These are phyloP conservation scores for Flueggea neowawraea DNA, from an alignment of 441 rosid genomes.

Conservation along the genomic window DNA sequence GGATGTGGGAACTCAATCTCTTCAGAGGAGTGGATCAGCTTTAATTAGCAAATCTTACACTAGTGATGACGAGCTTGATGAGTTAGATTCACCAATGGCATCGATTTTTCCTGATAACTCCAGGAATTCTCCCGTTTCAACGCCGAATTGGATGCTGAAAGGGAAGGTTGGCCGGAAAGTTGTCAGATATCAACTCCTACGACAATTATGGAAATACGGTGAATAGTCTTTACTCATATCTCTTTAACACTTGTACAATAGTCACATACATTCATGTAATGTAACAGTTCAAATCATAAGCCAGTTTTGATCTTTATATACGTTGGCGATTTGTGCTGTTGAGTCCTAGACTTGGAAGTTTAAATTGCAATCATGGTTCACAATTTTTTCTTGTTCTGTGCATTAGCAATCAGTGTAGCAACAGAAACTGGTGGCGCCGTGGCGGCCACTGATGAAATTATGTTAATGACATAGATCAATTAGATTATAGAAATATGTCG, in stretches of 20 bases:
- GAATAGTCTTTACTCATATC: slow-evolving; percentile 11
- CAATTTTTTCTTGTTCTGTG: too few relatives aligned
- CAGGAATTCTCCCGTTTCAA: slow-evolving; percentile 32
- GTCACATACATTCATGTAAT: neutral
- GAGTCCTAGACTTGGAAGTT: too few relatives aligned
- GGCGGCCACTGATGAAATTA: too few relatives aligned
- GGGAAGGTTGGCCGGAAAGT: slow-evolving; percentile 49
- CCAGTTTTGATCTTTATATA: neutral
- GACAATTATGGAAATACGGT: slow-evolving; percentile 61
- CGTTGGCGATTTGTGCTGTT: too few relatives aligned
- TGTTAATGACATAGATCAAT: too few relatives aligned
- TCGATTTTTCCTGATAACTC: slow-evolving; percentile 42
- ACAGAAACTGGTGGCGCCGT: too few relatives aligned
- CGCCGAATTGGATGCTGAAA: slow-evolving; percentile 42
- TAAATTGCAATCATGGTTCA: too few relatives aligned
- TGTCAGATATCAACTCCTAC: slow-evolving; percentile 73
- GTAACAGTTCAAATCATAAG: neutral
- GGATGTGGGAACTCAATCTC: slow-evolving; percentile 39
- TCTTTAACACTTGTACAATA: neutral
- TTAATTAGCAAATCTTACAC: slow-evolving; percentile 63
- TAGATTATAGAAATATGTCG: too few relatives aligned
- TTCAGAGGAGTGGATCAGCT: slow-evolving; percentile 50
- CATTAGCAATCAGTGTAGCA: too few relatives aligned
- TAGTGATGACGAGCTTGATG: slow-evolving; percentile 86
- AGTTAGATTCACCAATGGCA: slow-evolving; percentile 66